phyloP scores from a whole-genome alignment of 208 protist genomes.

The Trypanosoma lewisi region DNA sequence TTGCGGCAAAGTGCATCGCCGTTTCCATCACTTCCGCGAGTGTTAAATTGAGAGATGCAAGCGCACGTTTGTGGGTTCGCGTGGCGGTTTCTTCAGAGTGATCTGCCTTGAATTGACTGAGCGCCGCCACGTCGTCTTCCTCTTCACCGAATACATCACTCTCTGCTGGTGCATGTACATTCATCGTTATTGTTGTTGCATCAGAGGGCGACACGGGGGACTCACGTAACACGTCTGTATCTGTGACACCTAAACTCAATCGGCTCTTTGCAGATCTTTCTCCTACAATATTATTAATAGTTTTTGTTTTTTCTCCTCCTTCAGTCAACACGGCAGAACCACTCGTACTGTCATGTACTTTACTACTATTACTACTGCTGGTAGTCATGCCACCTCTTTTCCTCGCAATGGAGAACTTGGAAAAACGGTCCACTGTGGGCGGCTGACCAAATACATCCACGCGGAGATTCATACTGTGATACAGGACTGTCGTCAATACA shows the following conservation, averaged over 20 bases:
- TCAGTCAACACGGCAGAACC: not conserved
- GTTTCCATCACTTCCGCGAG: conserved; percentile 68
- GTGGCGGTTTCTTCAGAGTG: conserved; percentile 41
- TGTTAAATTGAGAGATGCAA: conserved; percentile 61
- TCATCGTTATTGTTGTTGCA: not conserved
- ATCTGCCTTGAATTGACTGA: conserved; percentile 37
- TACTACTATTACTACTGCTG: not conserved
- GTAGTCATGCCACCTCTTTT: not conserved
- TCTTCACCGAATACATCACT: conserved; percentile 11
- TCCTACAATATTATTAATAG: not conserved
- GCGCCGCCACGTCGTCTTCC: conserved; percentile 28
- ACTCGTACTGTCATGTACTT: not conserved
- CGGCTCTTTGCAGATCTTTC: conserved; percentile 2
- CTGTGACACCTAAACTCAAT: conserved; percentile 20
- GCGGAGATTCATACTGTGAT: conserved; percentile 59
- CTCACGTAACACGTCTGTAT: conserved; percentile 19
- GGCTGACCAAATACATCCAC: conserved; percentile 83
- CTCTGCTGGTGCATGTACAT: not conserved
- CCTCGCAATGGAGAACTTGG: conserved; percentile 19
- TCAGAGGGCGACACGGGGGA: not conserved
- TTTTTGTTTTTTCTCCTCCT: not conserved
- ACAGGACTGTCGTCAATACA: conserved; percentile 55
- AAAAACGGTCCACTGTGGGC: conserved; percentile 48
- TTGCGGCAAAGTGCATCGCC: conserved; percentile 59
- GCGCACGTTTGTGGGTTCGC: conserved; percentile 57